These are phyloP conservation scores for Amanita inopinata DNA, from an alignment of 768 basidiomycete species.

Conservation along the genomic window DNA sequence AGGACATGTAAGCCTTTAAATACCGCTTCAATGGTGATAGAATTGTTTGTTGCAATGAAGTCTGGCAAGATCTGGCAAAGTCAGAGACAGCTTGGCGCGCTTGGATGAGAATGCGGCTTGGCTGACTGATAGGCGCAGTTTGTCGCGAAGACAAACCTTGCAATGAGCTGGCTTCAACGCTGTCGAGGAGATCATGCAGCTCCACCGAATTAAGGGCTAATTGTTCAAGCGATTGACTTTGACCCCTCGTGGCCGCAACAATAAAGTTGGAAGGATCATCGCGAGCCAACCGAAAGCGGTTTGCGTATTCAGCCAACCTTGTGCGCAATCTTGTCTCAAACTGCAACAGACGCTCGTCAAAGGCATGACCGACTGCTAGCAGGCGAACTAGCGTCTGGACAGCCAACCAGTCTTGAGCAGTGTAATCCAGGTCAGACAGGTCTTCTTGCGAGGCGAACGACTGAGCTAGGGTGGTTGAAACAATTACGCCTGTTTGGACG, in stretches of 20 bases:
- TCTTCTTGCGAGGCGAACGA: slow-evolving; percentile 41
- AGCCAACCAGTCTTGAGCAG: slow-evolving; percentile 77
- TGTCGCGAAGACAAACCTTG: slow-evolving; percentile 16
- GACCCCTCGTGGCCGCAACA: slow-evolving; percentile 55
- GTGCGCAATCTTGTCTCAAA: slow-evolving; percentile 68
- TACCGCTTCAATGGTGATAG: slow-evolving; percentile 72
- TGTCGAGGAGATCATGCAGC: slow-evolving; percentile 51
- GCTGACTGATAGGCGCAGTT: too few species aligned
- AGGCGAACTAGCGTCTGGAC: slow-evolving; percentile 80
- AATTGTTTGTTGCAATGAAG: slow-evolving; percentile 72
- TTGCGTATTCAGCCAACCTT: slow-evolving; percentile 48
- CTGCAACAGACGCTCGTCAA: slow-evolving; percentile 52
- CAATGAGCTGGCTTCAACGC: slow-evolving; percentile 29
- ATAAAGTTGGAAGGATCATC: slow-evolving; percentile 44
- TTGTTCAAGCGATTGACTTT: slow-evolving; percentile 67
- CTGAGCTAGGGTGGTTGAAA: slow-evolving; percentile 19
- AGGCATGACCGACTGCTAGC: slow-evolving; percentile 67
- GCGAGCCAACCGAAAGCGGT: slow-evolving; percentile 45
- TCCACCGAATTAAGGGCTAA: slow-evolving; percentile 79
- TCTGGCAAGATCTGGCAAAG: slow-evolving; percentile 69
- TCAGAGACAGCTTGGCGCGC: slow-evolving; percentile 45
- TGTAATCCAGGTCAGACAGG: slow-evolving; percentile 77
- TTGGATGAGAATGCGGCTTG: slow-evolving; percentile 39
- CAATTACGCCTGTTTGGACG: slow-evolving; percentile 28
- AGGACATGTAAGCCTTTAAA: slow-evolving; percentile 59